phyloP scores from a whole-genome alignment of 352 stramenopile species.

The Phytophthora hibernalis region DNA sequence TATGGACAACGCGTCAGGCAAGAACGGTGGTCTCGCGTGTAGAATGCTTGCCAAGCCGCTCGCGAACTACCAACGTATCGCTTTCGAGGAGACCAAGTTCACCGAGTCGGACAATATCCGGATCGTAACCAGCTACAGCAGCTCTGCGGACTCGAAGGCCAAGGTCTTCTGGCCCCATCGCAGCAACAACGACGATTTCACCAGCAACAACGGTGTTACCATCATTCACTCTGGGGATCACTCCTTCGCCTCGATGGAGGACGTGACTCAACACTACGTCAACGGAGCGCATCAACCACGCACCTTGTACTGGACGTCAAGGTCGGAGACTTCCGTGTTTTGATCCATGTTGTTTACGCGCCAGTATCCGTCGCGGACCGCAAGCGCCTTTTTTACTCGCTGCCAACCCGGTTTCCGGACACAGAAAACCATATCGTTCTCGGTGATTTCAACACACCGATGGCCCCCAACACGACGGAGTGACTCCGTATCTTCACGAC shows the following conservation, averaged over 20 bases:
- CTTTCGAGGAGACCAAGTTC: constrained; percentile 30
- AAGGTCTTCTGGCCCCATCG: constrained; percentile 24
- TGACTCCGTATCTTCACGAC: not conserved
- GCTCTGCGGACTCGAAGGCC: constrained; percentile 17
- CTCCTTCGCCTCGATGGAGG: not conserved
- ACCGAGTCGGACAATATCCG: constrained; percentile 11
- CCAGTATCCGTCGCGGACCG: not conserved
- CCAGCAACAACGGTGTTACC: not conserved
- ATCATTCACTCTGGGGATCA: not conserved
- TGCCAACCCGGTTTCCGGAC: not conserved
- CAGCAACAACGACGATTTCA: not conserved
- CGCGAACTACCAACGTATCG: constrained; percentile 15
- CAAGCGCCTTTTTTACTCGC: not conserved
- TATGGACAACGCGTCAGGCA: constrained; percentile 6
- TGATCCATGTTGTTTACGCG: constrained; percentile 12
- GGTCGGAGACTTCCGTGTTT: not conserved
- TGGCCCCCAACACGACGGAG: not conserved
- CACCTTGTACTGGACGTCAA: not conserved
- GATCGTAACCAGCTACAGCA: constrained; percentile 5
- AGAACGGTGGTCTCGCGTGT: not conserved
- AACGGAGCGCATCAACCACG: not conserved
- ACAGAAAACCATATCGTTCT: not conserved
- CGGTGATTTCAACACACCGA: not conserved
- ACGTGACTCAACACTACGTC: not conserved
- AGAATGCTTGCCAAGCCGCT: constrained; percentile 23